Percentiles rank a stretch among this genome's conserved stretches.
phyloP scores from a whole-genome alignment of 805 yeast genomes.

The Ogataea henricii region DNA sequence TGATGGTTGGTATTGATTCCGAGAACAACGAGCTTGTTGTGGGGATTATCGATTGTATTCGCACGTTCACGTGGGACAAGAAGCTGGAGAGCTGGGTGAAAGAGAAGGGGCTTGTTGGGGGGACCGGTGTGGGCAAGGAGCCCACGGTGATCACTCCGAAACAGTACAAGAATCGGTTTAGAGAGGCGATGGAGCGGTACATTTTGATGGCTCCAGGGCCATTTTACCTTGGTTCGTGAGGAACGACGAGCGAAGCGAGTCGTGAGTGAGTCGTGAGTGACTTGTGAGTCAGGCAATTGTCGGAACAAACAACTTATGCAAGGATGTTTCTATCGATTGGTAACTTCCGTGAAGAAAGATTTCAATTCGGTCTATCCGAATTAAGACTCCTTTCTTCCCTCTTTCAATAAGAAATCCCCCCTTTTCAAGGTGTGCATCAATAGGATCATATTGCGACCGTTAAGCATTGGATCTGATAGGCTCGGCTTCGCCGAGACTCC shows the following conservation, averaged over 20 bases:
- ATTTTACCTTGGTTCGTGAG: constrained; percentile 32
- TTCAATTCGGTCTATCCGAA: no score
- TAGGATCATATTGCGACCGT: no score
- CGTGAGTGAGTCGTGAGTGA: no score
- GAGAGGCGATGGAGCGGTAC: constrained; percentile 98
- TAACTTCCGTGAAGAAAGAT: no score
- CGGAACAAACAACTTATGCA: no score
- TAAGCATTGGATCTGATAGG: no score
- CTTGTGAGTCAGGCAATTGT: no score
- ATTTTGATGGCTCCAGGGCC: constrained; percentile 88
- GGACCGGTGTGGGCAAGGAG: constrained; percentile 78
- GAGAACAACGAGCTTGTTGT: constrained; percentile 73
- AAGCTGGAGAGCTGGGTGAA: constrained; percentile 98
- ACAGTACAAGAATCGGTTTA: constrained; percentile 88
- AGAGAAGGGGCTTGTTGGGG: constrained; percentile 85
- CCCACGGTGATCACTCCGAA: constrained; percentile 98
- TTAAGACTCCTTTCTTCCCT: no score
- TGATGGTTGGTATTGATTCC: constrained; percentile 88
- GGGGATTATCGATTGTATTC: constrained; percentile 90
- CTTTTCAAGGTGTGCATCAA: no score
- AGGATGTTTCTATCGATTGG: no score
- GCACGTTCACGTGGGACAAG: constrained; percentile 99
- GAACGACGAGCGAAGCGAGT: background rate
- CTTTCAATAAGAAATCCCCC: no score
- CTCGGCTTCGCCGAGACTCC: no score